A percentile compares a stretch with the other conserved stretches of the same genome.
Evolutionary conservation across 2,329 filamentous ascomycete genomes (phyloP).

Genomic region (Raffaelea deltoideospora): DNA sequence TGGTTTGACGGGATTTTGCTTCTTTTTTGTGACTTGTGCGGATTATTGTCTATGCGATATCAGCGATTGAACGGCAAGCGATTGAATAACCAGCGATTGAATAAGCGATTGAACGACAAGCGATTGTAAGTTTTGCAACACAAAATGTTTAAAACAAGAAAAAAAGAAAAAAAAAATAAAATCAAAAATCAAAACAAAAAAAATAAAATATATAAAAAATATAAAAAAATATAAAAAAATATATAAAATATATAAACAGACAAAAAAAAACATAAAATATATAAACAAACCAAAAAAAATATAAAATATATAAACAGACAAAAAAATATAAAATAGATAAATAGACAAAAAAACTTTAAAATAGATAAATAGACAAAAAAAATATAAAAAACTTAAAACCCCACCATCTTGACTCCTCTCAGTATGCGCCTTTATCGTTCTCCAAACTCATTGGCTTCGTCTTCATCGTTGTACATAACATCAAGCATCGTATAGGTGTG

Average conservation of each 20-base stretch:
- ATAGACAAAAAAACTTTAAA: neutral
- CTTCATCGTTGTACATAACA: too few species aligned
- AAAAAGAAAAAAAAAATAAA: slow-evolving; percentile 1
- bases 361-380: neutral
- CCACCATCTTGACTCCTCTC: too few species aligned
- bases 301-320: neutral
- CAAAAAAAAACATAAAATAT: neutral
- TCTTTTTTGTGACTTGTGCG: too few species aligned
- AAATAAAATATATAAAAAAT: neutral
- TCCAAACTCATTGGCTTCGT: too few species aligned
- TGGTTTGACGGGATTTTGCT: too few species aligned
- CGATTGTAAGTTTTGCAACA: too few species aligned
- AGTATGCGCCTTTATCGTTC: too few species aligned
- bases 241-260: neutral
- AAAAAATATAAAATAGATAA: neutral
- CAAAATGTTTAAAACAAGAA: neutral
- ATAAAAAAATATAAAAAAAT: neutral
- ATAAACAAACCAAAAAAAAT: neutral
- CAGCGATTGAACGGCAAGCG: too few species aligned
- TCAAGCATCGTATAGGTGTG: too few species aligned
- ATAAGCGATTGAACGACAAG: neutral
- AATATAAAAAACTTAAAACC: neutral
- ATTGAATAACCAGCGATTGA: neutral
- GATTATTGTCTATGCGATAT: too few species aligned
- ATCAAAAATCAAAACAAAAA: neutral